Evolutionary conservation across 129 eudicot genomes (phyloP), one percentile per base, ranked within the genome.

Genomic region (Artemisia argyi): DNA sequence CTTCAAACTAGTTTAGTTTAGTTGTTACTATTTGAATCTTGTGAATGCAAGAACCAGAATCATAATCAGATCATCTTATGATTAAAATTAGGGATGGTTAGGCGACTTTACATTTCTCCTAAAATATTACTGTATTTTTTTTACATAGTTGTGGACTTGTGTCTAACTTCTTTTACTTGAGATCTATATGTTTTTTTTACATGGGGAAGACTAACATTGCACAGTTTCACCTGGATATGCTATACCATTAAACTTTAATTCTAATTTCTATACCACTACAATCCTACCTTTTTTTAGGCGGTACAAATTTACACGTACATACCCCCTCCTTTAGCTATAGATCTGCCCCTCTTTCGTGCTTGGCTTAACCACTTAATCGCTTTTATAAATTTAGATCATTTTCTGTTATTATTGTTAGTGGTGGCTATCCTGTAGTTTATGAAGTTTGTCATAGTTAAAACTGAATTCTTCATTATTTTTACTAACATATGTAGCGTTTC

Each of bases 371-470:
- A 26, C 30, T 26, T 26, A 26, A 26, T 26, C 3, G 7, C 44
- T 35, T 35, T 9, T 35, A 35, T 0, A 35, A 35, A 35, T 4
- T 35, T 35, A 35, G 44, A 35, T 17, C 28, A 56, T 56, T 16
- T 6, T 56, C 61, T 17, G 22, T 11, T 17, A 8, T 19, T 28
- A 19, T 58, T 58, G 63, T 20, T 22, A 58, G 35, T 58, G 63
- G 22, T 30, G 26, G 15, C 35, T 58, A 58, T 58, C 63, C 63
- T 58, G 15, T 58, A 58, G 63, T 58, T 58, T 58, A 22, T 58
- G 32, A 19, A 58, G 63, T 20, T 58, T 58, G 63, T 18, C 26
- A 50, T 65, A 3, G 39, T 22, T 58, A 22, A 9, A 59, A 59
- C 66, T 30, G 47, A 24, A 0, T 14, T 61, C 20, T 61, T 17